These are phyloP conservation scores for Coniferiporia sulphurascens DNA, from an alignment of 1,284 basidiomycete genomes.

Conservation along the genomic window DNA sequence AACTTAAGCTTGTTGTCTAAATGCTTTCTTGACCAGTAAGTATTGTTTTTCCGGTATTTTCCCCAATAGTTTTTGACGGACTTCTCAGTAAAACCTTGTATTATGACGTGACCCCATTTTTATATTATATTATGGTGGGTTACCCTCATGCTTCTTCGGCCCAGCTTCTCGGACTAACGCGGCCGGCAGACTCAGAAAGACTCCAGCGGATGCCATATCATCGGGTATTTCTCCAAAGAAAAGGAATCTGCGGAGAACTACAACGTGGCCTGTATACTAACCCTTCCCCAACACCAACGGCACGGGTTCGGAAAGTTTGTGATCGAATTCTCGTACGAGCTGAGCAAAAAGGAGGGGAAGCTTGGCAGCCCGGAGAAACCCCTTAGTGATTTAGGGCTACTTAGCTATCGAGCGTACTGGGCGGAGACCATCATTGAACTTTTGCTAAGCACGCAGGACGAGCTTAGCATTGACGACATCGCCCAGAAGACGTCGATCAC, in stretches of 20 bases:
- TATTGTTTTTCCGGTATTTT: constrained; percentile 23
- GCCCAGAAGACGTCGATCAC: constrained; percentile 96
- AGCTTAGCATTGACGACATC: constrained; percentile 95
- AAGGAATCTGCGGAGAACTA: constrained; percentile 98
- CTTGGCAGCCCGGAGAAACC: constrained; percentile 98
- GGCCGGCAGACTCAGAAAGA: constrained; percentile 76
- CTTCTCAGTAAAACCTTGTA: constrained; percentile 88
- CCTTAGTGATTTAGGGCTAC: constrained; percentile 88
- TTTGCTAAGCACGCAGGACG: constrained; percentile 68
- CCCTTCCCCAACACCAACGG: constrained; percentile 95
- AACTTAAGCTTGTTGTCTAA: constrained; percentile 96
- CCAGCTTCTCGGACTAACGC: constrained; percentile 13
- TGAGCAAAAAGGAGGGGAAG: constrained; percentile 95
- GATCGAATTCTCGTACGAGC: constrained; percentile 98
- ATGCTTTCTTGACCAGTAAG: constrained; percentile 96
- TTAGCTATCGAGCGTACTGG: constrained; percentile 97
- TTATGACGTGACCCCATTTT: constrained; percentile 99
- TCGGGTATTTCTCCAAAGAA: constrained; percentile 99
- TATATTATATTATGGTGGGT: constrained; percentile 97
- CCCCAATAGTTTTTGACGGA: constrained; percentile 24
- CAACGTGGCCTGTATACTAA: constrained; percentile 98
- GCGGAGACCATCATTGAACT: constrained; percentile 95
- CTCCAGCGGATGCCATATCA: constrained; percentile 86
- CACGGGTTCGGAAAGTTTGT: constrained; percentile 93
- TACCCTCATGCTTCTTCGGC: constrained; percentile 6